phyloP scores from a whole-genome alignment of 2,329 filamentous ascomycete genomes.

The Neofusicoccum kwambonambiense region DNA sequence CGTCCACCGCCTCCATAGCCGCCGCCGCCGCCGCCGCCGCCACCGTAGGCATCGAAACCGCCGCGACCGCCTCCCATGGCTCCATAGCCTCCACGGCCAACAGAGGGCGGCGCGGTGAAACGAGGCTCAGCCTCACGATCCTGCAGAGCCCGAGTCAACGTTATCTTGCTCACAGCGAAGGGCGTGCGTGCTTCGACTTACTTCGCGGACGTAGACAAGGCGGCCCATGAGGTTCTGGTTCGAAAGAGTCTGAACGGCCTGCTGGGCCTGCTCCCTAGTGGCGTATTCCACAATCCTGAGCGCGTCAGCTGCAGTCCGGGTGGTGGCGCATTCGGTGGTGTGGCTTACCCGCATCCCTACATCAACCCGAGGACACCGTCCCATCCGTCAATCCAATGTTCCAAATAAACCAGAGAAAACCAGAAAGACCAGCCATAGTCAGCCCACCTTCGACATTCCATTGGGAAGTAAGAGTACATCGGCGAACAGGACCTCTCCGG shows the following conservation, averaged over 20 bases:
- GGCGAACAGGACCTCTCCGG: conserved; percentile 98
- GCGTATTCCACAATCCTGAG: conserved; percentile 99
- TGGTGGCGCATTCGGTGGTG: neutral
- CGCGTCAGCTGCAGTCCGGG: neutral
- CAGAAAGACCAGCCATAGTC: conserved; percentile 76
- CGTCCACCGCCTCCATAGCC: conserved; percentile 65
- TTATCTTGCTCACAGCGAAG: neutral
- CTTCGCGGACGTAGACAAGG: conserved; percentile 97
- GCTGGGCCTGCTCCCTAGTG: conserved; percentile 97
- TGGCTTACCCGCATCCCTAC: conserved; percentile 99
- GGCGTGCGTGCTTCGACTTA: conserved; percentile 41
- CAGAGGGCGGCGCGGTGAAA: conserved; percentile 68
- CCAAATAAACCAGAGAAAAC: conserved; percentile 66
- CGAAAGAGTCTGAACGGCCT: conserved; percentile 94
- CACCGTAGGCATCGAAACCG: conserved; percentile 42
- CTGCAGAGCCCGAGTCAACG: conserved; percentile 46
- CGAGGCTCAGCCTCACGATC: conserved; percentile 97
- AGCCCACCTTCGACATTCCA: conserved; percentile 99
- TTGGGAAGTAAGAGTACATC: conserved; percentile 99
- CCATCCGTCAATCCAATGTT: conserved; percentile 99
- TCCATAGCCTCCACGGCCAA: conserved; percentile 52
- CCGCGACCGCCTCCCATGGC: conserved; percentile 30
- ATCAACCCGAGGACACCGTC: conserved; percentile 78
- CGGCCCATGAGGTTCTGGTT: conserved; percentile 99
- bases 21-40: conserved; percentile 49